These are phyloP conservation scores for Aspergillus candidus DNA, from an alignment of 2,329 filamentous ascomycete species.

Conservation along the genomic window DNA sequence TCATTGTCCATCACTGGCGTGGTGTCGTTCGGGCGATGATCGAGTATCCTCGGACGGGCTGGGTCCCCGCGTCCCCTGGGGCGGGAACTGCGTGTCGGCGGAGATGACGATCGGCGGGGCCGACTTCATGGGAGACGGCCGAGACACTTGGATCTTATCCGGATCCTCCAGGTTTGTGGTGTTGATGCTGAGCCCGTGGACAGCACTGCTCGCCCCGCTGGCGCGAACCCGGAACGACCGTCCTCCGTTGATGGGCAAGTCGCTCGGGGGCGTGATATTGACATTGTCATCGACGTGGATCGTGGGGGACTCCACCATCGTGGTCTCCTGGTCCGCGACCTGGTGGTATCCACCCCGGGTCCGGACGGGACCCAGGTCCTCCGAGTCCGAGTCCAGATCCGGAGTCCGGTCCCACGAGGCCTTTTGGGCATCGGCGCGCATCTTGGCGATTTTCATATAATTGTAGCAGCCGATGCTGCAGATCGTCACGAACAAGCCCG, in stretches of 20 bases:
- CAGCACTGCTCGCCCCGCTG: conserved; percentile 24
- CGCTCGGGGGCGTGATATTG: conserved; percentile 20
- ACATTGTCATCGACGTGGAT: conserved; percentile 19
- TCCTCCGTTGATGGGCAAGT: conserved; percentile 14
- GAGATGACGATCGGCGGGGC: conserved; percentile 27
- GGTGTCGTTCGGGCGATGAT: conserved; percentile 12
- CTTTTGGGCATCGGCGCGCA: conserved; percentile 67
- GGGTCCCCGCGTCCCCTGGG: conserved; percentile 14
- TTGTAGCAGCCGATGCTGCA: conserved; percentile 84
- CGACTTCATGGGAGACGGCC: conserved; percentile 23
- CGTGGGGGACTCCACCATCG: conserved; percentile 14
- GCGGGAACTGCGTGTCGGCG: conserved; percentile 21
- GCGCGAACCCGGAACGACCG: conserved; percentile 30
- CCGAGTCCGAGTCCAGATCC: conserved; percentile 23
- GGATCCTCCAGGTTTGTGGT: conserved; percentile 27
- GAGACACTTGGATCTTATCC: conserved; percentile 17
- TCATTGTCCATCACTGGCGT: no score
- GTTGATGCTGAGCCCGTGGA: conserved; percentile 24
- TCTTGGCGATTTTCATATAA: conserved; percentile 85
- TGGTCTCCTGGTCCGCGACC: conserved; percentile 20
- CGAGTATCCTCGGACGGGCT: conserved; percentile 26
- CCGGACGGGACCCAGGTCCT: conserved; percentile 19
- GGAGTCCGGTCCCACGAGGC: conserved; percentile 28
- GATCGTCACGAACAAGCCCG: conserved; percentile 83
- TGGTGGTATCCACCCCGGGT: conserved; percentile 23